phyloP scores from a whole-genome alignment of 352 stramenopile species.

The Pythium sukuiense region DNA sequence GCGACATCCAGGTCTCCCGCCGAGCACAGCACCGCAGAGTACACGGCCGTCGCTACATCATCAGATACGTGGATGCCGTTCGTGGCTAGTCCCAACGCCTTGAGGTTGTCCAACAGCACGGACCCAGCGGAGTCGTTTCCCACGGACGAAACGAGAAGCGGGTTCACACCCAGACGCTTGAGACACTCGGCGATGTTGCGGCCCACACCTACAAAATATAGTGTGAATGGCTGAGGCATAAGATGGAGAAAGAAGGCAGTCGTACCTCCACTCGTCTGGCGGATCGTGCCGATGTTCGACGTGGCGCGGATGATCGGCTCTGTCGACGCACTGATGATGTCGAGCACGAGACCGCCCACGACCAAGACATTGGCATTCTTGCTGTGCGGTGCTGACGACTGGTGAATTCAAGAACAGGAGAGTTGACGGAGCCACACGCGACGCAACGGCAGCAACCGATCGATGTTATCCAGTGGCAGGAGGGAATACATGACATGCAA shows the following conservation, averaged over 20 bases:
- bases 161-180: slow-evolving; percentile 58
- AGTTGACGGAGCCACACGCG: too few species aligned
- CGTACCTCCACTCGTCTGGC: slow-evolving; percentile 74
- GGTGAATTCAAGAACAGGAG: neutral
- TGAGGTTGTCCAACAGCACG: slow-evolving; percentile 71
- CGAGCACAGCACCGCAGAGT: slow-evolving; percentile 77
- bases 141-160: slow-evolving; percentile 81
- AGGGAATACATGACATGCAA: slow-evolving; percentile 9
- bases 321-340: slow-evolving; percentile 80
- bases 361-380: slow-evolving; percentile 57
- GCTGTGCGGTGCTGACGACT: neutral
- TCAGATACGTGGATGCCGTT: slow-evolving; percentile 54
- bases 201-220: slow-evolving; percentile 72
- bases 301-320: slow-evolving; percentile 74
- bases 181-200: slow-evolving; percentile 91
- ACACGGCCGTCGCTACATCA: slow-evolving; percentile 73
- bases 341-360: slow-evolving; percentile 84
- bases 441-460: neutral
- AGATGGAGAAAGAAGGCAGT: neutral
- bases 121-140: slow-evolving; percentile 73
- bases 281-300: slow-evolving; percentile 86
- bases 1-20: slow-evolving; percentile 82
- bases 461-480: neutral
- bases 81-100: slow-evolving; percentile 56
- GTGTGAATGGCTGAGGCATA: neutral